Conservation (phyloP, 2,329 filamentous ascomycete genomes). For the Chrysosporium keratinophilum region DNA sequence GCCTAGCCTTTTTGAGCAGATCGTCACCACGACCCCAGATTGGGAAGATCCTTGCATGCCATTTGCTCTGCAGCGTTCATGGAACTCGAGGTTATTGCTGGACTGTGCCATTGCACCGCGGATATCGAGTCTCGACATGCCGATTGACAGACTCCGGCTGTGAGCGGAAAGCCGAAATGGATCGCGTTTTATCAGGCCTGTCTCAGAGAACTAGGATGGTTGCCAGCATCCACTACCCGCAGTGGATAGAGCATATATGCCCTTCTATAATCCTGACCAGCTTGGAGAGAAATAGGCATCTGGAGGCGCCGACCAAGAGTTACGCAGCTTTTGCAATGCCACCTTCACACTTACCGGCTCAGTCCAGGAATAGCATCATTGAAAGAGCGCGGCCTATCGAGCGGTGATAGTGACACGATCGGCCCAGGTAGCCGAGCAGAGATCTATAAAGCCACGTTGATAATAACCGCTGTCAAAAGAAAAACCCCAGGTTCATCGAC, state of each 20-base stretch:
- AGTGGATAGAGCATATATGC: background rate
- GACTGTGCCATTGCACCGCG: background rate
- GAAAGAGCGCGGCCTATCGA: background rate
- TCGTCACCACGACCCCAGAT: background rate
- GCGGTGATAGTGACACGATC: background rate
- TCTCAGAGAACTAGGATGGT: background rate
- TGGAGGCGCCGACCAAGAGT: background rate
- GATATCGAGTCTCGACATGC: background rate
- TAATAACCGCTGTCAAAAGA: background rate
- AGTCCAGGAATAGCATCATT: background rate
- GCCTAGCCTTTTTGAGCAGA: background rate
- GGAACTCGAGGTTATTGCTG: background rate
- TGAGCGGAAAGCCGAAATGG: background rate
- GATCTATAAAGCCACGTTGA: background rate
- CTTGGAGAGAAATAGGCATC: slow-evolving; percentile 4
- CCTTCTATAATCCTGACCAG: background rate
- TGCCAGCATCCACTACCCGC: background rate
- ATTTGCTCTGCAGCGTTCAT: background rate
- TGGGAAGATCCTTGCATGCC: background rate
- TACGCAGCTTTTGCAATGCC: background rate
- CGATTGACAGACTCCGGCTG: background rate
- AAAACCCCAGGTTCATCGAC: background rate
- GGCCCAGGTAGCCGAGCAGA: background rate
- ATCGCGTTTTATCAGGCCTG: background rate
- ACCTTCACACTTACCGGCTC: background rate